Base-by-base conservation (phyloP, 2,329 filamentous ascomycete genomes). In the Claviceps humidiphila region DNA sequence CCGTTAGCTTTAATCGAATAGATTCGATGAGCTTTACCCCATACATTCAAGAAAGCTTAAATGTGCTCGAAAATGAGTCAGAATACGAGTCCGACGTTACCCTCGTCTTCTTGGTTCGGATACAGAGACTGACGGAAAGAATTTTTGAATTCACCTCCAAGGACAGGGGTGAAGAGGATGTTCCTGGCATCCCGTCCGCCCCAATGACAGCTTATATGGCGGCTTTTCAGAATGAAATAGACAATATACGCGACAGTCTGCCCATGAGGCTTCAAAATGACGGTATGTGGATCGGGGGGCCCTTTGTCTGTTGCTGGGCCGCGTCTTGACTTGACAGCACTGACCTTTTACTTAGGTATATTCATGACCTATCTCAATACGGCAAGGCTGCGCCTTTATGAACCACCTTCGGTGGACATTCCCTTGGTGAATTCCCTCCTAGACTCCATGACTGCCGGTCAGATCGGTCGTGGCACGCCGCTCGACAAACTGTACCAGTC, bases 31-130 rank as follows among this genome's bases (percentile, higher is more conserved):
- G 67, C n/a, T 80, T 74, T 50, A 75, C 75, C 0, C 64, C 66
- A 5, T 80, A 81, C 51, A 66, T 77, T 1, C 70, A 76, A 11
- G 70, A 75, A 50, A 80, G 76, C 49, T 59, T 78, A 4, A 63
- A 62, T 3, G 65, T 73, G 3, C 61, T 81, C 0, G 68, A 76
- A 22, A 60, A 68, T 0, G 60, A 63, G 0, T 58, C 58, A 5
- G 76, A 80, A 51, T 71, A 68, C 51, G 66, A 73, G 7, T 72
- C 70, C 0, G 78, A 82, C 49, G 53, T 60, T 0, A 65, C 69
- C 1, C 64, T 78, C 1, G 65, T 75, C 0, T 66, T 74, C 11
- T 62, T 79, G 0, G 66, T 79, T 6, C 69, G 70, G 0, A 65
- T 77, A 1, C 75, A 79, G 57, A 68, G 72, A 20, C 59, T 81